These are phyloP conservation scores for Entomortierella parvispora DNA, from an alignment of 192 early-diverging fungal genomes.

Conservation along the genomic window DNA sequence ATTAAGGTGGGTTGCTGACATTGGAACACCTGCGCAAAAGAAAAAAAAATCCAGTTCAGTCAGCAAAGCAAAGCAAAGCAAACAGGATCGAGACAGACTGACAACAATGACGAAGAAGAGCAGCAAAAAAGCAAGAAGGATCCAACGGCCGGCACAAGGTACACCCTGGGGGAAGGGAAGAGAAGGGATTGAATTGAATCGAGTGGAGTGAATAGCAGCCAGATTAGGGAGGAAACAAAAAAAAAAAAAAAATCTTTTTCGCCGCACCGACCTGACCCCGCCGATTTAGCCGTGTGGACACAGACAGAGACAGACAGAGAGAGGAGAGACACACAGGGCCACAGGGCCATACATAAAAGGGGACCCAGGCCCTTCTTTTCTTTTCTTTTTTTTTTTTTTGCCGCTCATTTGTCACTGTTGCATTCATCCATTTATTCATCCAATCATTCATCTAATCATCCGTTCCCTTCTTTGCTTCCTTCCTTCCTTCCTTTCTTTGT, in stretches of 20 bases:
- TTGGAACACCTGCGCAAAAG: not conserved
- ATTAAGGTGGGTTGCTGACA: not conserved
- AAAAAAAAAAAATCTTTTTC: too few species aligned
- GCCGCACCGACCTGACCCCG: too few species aligned
- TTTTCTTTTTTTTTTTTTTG: not conserved
- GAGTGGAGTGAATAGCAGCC: not conserved
- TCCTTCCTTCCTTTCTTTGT: not conserved
- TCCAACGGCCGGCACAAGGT: not conserved
- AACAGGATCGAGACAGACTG: not conserved
- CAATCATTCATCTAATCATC: not conserved
- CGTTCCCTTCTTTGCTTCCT: not conserved
- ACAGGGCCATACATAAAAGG: constrained; percentile 9
- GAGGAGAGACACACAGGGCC: too few species aligned
- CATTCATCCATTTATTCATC: not conserved
- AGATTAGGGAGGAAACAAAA: not conserved
- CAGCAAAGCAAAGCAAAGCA: not conserved
- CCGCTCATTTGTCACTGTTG: not conserved
- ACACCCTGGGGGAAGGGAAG: not conserved
- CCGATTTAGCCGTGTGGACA: too few species aligned
- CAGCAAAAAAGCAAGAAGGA: not conserved
- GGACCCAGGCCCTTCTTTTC: not conserved
- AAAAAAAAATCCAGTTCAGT: not conserved
- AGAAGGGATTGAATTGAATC: not conserved
- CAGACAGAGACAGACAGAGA: too few species aligned
- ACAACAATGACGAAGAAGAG: not conserved